Percentiles rank a stretch among this genome's conserved stretches.
Conservation (phyloP, 2,329 filamentous ascomycete species). For the Rosellinia necatrix region DNA sequence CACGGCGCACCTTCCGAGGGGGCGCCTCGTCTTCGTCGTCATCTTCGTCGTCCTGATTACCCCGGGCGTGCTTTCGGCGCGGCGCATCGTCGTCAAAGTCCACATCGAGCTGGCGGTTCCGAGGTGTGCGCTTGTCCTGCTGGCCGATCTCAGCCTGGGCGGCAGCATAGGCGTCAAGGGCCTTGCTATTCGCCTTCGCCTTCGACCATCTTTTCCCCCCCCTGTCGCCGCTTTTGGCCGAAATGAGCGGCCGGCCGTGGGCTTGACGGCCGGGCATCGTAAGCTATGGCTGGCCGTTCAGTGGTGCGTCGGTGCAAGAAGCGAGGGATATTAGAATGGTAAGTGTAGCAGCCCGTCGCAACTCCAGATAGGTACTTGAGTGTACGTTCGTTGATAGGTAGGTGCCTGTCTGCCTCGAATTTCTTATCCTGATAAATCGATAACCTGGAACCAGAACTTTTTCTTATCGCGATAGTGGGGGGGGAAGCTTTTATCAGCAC, state of each 20-base stretch:
- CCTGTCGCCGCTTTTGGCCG: constrained; percentile 35
- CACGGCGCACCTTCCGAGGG: constrained; percentile 48
- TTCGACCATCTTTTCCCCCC: constrained; percentile 49
- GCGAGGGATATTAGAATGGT: no score
- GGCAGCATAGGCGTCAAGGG: constrained; percentile 62
- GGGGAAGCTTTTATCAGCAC: constrained; percentile 29
- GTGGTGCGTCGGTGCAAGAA: background rate
- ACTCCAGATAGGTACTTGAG: background rate
- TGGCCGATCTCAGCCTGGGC: constrained; percentile 58
- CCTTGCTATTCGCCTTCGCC: constrained; percentile 53
- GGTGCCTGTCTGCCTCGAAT: background rate
- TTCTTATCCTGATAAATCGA: constrained; percentile 9
- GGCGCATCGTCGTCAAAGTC: constrained; percentile 38
- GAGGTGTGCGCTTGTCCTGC: constrained; percentile 52
- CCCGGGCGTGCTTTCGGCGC: constrained; percentile 48
- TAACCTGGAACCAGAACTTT: constrained; percentile 29
- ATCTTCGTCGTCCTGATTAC: constrained; percentile 55
- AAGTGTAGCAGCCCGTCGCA: background rate
- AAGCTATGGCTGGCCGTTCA: constrained; percentile 4
- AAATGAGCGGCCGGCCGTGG: constrained; percentile 58
- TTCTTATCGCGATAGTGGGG: constrained; percentile 34
- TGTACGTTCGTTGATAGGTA: background rate
- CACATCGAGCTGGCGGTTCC: constrained; percentile 57
- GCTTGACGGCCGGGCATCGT: constrained; percentile 63
- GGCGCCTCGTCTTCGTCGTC: constrained; percentile 67